These are phyloP conservation scores for Peronospora belbahrii DNA, from an alignment of 352 stramenopile genomes.

Conservation along the genomic window DNA sequence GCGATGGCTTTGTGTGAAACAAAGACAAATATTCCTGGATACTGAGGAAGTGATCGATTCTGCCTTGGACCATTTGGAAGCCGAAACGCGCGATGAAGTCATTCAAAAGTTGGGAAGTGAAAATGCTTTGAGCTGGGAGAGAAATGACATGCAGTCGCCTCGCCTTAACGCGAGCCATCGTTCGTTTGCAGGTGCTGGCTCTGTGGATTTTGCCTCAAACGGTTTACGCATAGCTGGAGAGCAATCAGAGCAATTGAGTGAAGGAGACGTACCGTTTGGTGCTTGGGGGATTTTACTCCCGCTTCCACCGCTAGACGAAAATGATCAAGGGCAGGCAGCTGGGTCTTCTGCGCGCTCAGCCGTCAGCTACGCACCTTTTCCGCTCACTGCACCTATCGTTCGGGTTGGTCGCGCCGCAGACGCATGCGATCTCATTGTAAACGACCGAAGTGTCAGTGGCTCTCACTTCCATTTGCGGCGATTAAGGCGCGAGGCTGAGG, in stretches of 20 bases:
- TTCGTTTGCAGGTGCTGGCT: slow-evolving; percentile 6
- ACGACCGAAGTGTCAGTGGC: slow-evolving; percentile 81
- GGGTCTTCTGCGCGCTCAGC: slow-evolving; percentile 8
- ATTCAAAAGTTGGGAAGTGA: slow-evolving; percentile 63
- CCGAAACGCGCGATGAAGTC: slow-evolving; percentile 46
- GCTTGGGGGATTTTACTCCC: slow-evolving; percentile 67
- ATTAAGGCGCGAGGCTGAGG: slow-evolving; percentile 44
- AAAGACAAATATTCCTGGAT: slow-evolving; percentile 62
- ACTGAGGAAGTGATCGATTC: slow-evolving; percentile 62
- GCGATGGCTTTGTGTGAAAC: slow-evolving; percentile 63
- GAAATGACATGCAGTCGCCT: slow-evolving; percentile 77
- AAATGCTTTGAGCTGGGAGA: slow-evolving; percentile 75
- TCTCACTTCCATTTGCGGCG: slow-evolving; percentile 79
- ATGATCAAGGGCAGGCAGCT: slow-evolving; percentile 27
- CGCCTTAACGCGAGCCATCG: slow-evolving; percentile 34
- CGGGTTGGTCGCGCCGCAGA: slow-evolving; percentile 71
- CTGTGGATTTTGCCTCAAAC: slow-evolving; percentile 4
- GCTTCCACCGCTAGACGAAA: slow-evolving; percentile 65
- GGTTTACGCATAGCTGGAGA: slow-evolving; percentile 3
- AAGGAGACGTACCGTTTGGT: slow-evolving; percentile 46
- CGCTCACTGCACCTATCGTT: slow-evolving; percentile 61
- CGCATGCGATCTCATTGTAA: slow-evolving; percentile 84
- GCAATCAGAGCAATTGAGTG: slow-evolving; percentile 5
- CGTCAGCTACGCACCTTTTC: slow-evolving; percentile 53
- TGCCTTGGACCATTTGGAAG: slow-evolving; percentile 61